phyloP scores from a whole-genome alignment of 177 flowering plant species.

The Vitis hybrid region DNA sequence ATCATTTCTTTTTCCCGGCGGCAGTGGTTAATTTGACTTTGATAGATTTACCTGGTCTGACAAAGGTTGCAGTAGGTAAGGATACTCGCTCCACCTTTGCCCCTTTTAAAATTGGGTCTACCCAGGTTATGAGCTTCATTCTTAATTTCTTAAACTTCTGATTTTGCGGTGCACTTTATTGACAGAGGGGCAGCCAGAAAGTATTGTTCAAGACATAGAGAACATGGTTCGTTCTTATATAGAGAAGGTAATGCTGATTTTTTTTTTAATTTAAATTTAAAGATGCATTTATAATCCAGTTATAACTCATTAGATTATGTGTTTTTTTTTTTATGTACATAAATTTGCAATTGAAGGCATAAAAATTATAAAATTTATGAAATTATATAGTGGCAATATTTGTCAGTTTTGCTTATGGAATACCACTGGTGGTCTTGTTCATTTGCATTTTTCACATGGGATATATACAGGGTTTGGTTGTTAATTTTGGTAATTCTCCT shows the following conservation, averaged over 20 bases:
- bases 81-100: neutral
- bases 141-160: neutral
- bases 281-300: neutral
- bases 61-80: conserved; percentile 84
- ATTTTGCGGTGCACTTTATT: neutral
- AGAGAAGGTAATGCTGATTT: conserved; percentile 49
- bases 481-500: too few relatives aligned
- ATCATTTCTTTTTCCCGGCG: conserved; percentile 11
- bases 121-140: neutral
- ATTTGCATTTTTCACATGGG: too few relatives aligned
- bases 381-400: too few relatives aligned
- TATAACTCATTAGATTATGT: too few relatives aligned
- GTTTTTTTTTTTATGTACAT: too few relatives aligned
- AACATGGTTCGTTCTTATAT: conserved; percentile 75
- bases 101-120: neutral
- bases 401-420: too few relatives aligned
- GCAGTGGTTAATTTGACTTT: conserved; percentile 86
- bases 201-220: conserved; percentile 67
- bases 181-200: conserved; percentile 75
- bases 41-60: conserved; percentile 84
- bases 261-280: neutral
- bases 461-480: too few relatives aligned
- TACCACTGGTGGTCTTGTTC: too few relatives aligned
- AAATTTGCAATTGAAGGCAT: too few relatives aligned
- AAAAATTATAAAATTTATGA: too few relatives aligned